Evolutionary conservation across 805 yeast species (phyloP), one percentile per base, ranked within the genome.

Genomic region (Monosporozyma solicola): DNA sequence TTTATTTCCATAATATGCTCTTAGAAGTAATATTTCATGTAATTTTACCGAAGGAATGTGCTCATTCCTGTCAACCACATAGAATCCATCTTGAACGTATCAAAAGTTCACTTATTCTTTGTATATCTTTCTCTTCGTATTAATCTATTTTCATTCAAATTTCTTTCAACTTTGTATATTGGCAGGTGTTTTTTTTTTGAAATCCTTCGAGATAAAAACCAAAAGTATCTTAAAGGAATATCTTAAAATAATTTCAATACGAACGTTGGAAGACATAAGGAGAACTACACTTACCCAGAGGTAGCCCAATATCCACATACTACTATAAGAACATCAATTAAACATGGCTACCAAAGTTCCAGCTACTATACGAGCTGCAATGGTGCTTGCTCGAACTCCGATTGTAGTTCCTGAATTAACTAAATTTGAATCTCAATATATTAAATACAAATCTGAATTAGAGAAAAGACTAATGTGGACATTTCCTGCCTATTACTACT

Each of bases 391-490:
- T 44, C 79, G 99, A 70, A 77, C 76, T 41, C 99, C 99, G 31
- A 76, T 94, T 39, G 80, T 94, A 48, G 87, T 96, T 2, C 84
- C 87, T 10, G 92, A 87, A 55, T 72, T 83, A 51, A 75, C 84
- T 9, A 79, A 75, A 53, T 85, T 92, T 60, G 97, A 89, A 61
- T 64, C 74, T 55, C 82, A 82, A 50, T 94, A 84, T 69, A 87
- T 85, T 66, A 74, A 81, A 51, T 94, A 94, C 68, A 96, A 91
- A 69, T 80, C 82, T 50, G 95, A 87, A 67, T 76, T 94, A 52
- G 91, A 90, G 75, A 83, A 83, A 64, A 79, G 98, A 62, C 76
- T 94, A 59, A 90, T 91, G 96, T 90, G 97, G 96, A 90, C 98
- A 0, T 94, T 94, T 70, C 98, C 99, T 5, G 83, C 85, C 61